Evolutionary conservation across 495 filamentous ascomycete species (phyloP).

Genomic region (Neurospora sp.): DNA sequence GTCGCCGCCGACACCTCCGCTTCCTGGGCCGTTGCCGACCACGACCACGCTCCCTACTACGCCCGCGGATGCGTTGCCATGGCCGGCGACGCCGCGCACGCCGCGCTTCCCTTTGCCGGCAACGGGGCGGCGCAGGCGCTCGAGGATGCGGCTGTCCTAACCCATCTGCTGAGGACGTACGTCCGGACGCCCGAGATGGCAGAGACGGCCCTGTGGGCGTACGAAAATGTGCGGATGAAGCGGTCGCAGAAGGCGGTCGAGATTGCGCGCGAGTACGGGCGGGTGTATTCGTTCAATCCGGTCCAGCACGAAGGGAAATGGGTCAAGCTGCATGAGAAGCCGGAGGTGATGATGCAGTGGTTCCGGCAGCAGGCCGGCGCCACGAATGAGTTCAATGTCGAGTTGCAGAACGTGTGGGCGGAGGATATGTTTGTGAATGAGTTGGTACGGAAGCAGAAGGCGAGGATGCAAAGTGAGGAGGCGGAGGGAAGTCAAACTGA

Average conservation of each 20-base stretch:
- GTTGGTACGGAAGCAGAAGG: not conserved
- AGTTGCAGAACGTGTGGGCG: constrained; percentile 20
- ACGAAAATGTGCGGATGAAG: constrained; percentile 15
- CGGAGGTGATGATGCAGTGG: constrained; percentile 17
- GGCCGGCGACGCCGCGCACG: constrained; percentile 51
- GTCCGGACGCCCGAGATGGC: constrained; percentile 8
- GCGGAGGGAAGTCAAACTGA: not conserved
- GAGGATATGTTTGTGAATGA: not conserved
- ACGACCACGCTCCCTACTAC: constrained; percentile 42
- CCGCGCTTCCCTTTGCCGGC: constrained; percentile 45
- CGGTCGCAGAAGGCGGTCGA: constrained; percentile 24
- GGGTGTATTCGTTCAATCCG: constrained; percentile 20
- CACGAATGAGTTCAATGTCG: constrained; percentile 25
- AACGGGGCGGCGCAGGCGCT: constrained; percentile 52
- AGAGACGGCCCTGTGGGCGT: constrained; percentile 18
- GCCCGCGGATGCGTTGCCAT: constrained; percentile 37
- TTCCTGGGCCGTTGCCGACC: constrained; percentile 32
- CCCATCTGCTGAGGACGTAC: constrained; percentile 17
- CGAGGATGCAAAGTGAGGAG: not conserved
- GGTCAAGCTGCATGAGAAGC: constrained; percentile 23
- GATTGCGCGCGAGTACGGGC: constrained; percentile 20
- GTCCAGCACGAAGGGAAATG: constrained; percentile 7
- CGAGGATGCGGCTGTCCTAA: constrained; percentile 44
- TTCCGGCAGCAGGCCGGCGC: constrained; percentile 18
- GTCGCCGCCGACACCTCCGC: constrained; percentile 23